Conservation (phyloP, 352 stramenopile genomes). For the Pythium diclinum region DNA sequence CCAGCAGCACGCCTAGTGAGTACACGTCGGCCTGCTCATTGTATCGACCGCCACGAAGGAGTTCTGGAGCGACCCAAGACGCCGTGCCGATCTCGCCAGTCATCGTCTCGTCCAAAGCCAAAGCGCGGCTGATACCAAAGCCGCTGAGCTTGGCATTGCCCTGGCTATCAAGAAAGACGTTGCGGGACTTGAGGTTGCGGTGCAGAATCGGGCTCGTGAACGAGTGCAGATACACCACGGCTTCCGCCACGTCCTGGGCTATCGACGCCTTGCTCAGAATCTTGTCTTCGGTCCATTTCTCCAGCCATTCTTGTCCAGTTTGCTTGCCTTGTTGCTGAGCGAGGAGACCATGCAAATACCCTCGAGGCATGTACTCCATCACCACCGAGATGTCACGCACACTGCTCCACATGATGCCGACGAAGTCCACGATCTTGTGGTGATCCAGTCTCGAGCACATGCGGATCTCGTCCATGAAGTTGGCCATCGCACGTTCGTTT, state of each 20-base stretch:
- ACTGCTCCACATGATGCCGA: conserved; percentile 37
- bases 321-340: neutral
- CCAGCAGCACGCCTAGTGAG: conserved; percentile 29
- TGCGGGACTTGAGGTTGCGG: conserved; percentile 28
- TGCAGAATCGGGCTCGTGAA: conserved; percentile 22
- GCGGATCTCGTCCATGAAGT: conserved; percentile 41
- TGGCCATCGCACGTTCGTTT: conserved; percentile 22
- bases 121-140: conserved; percentile 22
- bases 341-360: conserved; percentile 19
- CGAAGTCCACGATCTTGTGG: conserved; percentile 36
- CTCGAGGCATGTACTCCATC: conserved; percentile 32
- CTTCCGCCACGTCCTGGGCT: conserved; percentile 23
- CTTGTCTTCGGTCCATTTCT: neutral
- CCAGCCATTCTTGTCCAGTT: conserved; percentile 3
- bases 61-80: conserved; percentile 29
- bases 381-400: conserved; percentile 31
- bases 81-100: conserved; percentile 30
- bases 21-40: conserved; percentile 34
- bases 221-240: conserved; percentile 25
- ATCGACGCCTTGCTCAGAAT: conserved; percentile 20
- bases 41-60: conserved; percentile 30
- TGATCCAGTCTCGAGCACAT: conserved; percentile 34
- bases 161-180: conserved; percentile 19
- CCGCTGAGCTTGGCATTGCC: conserved; percentile 23
- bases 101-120: conserved; percentile 24